Evolutionary conservation across 2,329 filamentous ascomycete genomes (phyloP), one percentile per base, ranked within the genome.

Genomic region (Epichloe gansuensis): DNA sequence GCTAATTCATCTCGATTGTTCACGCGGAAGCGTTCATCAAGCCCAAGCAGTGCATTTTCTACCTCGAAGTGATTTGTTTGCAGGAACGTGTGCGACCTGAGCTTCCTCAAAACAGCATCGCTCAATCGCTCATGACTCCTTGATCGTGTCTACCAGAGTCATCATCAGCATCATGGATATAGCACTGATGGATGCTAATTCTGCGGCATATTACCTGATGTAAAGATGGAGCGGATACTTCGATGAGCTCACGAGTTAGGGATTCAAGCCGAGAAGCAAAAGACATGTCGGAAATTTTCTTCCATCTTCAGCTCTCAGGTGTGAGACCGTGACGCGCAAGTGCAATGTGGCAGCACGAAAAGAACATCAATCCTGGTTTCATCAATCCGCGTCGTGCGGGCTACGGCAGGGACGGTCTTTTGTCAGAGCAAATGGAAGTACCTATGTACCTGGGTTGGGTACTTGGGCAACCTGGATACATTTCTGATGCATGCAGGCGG

Each of bases 21-120:
- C 51, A 97, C 76, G 35, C 82, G 78, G 60, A 96, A 93, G 59
- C 91, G 89, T 69, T 97, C 93, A 58, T 90, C 84, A 3, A 96
- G 73, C 1, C 87, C 87, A 47, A 80, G 73, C 2, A 91, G 72
- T 38, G 75, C 76, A 39, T 76, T 75, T 40, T 77, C 71, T 21
- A 90, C 78, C 44, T 86, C 81, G 62, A 90, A 90, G 58, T 87
- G 85, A 61, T 91, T 87, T 1, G 84, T 87, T 39, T 84, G 78
- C 36, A 78, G 71, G 63, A 78, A 80, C 46, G 67, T 77, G 57
- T 81, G 73, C 35, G 75, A 68, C 48, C 75, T 76, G 38, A 85
- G 64, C 46, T 62, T 72, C 34, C 73, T 74, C 34, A 82, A 59
- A 38, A 73, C 70, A 25, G 68, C 68, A 50, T 83, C 77, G 51